phyloP scores from a whole-genome alignment of 768 basidiomycete species.

The Sporobolomyces roseus region DNA sequence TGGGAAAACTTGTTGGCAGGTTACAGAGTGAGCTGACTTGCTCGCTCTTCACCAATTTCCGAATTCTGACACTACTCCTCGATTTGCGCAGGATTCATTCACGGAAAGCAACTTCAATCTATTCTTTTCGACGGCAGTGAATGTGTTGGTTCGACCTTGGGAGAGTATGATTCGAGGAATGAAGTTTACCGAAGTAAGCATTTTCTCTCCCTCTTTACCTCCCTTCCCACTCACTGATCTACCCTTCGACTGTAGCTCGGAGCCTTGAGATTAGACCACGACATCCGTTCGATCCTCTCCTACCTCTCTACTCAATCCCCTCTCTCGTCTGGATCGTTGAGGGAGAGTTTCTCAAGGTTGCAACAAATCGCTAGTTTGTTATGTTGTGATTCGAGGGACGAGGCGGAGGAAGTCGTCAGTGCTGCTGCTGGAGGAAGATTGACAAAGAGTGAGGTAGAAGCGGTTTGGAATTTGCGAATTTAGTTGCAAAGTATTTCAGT shows the following conservation, averaged over 20 bases:
- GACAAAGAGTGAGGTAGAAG: slow-evolving; percentile 27
- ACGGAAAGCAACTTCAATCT: slow-evolving; percentile 82
- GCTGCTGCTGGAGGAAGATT: slow-evolving; percentile 29
- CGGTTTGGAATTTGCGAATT: slow-evolving; percentile 22
- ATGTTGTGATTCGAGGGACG: slow-evolving; percentile 56
- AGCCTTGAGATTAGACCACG: slow-evolving; percentile 89
- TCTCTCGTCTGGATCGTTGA: slow-evolving; percentile 67
- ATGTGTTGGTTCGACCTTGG: slow-evolving; percentile 88
- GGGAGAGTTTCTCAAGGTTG: slow-evolving; percentile 85
- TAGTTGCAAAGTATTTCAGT: not conserved
- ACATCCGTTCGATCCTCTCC: slow-evolving; percentile 74
- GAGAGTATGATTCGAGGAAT: slow-evolving; percentile 78
- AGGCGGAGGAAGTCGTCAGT: slow-evolving; percentile 39
- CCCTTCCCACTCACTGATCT: not conserved
- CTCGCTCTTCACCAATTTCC: too few relatives aligned
- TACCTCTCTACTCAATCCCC: slow-evolving; percentile 82
- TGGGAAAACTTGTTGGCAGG: slow-evolving; percentile 85
- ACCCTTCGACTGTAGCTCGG: slow-evolving; percentile 63
- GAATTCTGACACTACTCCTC: not conserved
- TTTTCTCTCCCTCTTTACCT: not conserved
- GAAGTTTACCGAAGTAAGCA: slow-evolving; percentile 77
- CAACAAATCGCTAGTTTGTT: slow-evolving; percentile 90
- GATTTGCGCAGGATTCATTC: slow-evolving; percentile 65
- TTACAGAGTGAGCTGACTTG: slow-evolving; percentile 79
- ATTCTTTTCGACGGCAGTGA: slow-evolving; percentile 79